Evolutionary conservation across 2,329 filamentous ascomycete genomes (phyloP), one percentile per base, ranked within the genome.

Genomic region (Hortaea werneckii): DNA sequence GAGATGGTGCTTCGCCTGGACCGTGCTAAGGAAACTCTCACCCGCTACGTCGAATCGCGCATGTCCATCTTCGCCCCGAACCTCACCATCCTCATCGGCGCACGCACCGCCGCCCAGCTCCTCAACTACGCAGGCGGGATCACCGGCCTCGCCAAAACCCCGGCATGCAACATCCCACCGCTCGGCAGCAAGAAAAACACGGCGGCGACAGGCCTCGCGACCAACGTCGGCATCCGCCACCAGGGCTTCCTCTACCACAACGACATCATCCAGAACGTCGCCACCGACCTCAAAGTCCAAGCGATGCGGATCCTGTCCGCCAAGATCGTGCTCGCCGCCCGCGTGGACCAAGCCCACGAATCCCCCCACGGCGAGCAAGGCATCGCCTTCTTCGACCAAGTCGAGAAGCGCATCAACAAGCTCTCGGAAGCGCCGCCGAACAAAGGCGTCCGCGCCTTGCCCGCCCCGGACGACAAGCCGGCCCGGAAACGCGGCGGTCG

Each of bases 41-140:
- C 87, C 1, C 84, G 92, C 62, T 98, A 95, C 60, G 92, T 98
- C 11, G 87, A 95, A 67, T 95, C 90, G 32, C 85, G 92, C 50
- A 96, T 98, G 87, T 92, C 85, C 55, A 75, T 94, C 30, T 96
- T 96, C 62, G 92, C 92, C 4, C 92, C 92, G 0, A 98, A 98
- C 58, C 69, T 96, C 44, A 95, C 92, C 0, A 82, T 81, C 1
- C 77, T 98, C 12, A 85, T 98, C 47, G 92, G 92, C 12, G 92
- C 90, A 0, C 75, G 95, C 12, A 95, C 90, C 2, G 90, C 92
- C 6, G 92, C 92, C 4, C 90, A 96, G 67, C 78, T 98, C n/a
- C 83, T 98, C 58, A 95, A 95, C 66, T 87, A 87, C 49, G 85
- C 88, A 0, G 92, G 92, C 51, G 92, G 92, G 6, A 72, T 98